Base-by-base conservation (phyloP, 2,329 filamentous ascomycete genomes). In the Hypoxylon sp. region DNA sequence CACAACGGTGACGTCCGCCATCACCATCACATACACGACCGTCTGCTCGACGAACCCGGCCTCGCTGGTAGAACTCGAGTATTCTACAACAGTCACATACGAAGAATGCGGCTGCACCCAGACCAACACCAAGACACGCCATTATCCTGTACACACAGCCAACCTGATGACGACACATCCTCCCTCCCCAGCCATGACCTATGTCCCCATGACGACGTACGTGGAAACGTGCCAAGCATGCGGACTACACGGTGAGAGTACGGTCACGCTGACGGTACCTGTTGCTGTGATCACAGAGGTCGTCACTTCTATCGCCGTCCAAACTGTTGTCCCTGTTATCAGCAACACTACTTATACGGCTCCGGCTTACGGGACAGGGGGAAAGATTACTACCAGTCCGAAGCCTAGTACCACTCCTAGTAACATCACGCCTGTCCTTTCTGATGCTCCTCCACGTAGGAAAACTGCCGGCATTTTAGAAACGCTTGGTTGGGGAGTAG, bases 1-100 rank as follows among this genome's bases (percentile, higher is more conserved):
- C 34, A 59, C 41, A 43, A 73, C 63, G 5, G 45, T 72, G 23
- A 75, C 74, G 10, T 75, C 67, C 13, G 71, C 73, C 3, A 25
- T 76, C n/a, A 77, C 77, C 0, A 65, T 80, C 2, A 79, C 77
- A 0, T 81, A 78, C 67, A 76, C 76, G 1, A 76, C 77, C 2
- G 64, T 81, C 11, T 79, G 77, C 49, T 69, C 78, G 5, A 79
- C 80, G 4, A 74, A 81, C 65, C 73, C 75, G 0, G 77, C 75
- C 2, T 63, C 65, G 19, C 74, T 82, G 19, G 68, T 77, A n/a
- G 73, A 71, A 17, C 70, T 76, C 2, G 73, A 79, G 62, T 79
- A 79, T 53, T 72, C 74, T 48, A 77, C 79, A 6, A 79, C 78
- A 14, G 66, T 73, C 23, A 77, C 73, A 1, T 70, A 71, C 23